These are phyloP conservation scores for Beta vulgaris DNA, from an alignment of 148 eudicot genomes.

Conservation along the genomic window DNA sequence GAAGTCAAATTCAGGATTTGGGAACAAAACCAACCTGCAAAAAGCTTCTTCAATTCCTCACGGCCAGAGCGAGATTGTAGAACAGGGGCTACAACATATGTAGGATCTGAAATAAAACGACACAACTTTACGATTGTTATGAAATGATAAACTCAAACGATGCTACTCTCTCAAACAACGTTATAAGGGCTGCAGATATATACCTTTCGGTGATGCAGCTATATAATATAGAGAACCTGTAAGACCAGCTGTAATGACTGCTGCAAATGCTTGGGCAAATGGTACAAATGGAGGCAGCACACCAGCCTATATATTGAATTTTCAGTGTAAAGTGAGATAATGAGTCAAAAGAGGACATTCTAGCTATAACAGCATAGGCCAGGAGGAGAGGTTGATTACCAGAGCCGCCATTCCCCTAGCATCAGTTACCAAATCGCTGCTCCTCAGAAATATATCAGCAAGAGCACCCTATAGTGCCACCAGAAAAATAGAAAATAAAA, in stretches of 20 bases:
- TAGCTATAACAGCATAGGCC: not conserved
- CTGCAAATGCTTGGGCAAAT: slow-evolving; percentile 98
- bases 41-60: slow-evolving; percentile 77
- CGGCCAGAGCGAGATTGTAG: slow-evolving; percentile 71
- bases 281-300: slow-evolving; percentile 94
- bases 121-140: not conserved
- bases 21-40: slow-evolving; percentile 55
- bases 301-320: slow-evolving; percentile 54
- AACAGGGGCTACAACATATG: slow-evolving; percentile 89
- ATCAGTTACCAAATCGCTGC: slow-evolving; percentile 65
- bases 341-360: not conserved
- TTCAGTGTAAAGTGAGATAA: slow-evolving; percentile 5
- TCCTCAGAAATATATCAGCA: slow-evolving; percentile 74
- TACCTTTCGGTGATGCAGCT: slow-evolving; percentile 98
- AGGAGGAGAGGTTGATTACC: slow-evolving; percentile 37
- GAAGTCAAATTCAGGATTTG: not conserved
- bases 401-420: slow-evolving; percentile 84
- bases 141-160: not conserved
- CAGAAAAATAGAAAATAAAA: not conserved
- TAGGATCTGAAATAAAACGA: slow-evolving; percentile 65
- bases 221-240: slow-evolving; percentile 90
- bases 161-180: not conserved
- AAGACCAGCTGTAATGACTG: slow-evolving; percentile 91
- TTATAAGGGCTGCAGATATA: not conserved
- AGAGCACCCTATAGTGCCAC: slow-evolving; percentile 67